Evolutionary conservation across 1,284 basidiomycete genomes (phyloP), one percentile per base, ranked within the genome.

Genomic region (Pholiota adiposa): DNA sequence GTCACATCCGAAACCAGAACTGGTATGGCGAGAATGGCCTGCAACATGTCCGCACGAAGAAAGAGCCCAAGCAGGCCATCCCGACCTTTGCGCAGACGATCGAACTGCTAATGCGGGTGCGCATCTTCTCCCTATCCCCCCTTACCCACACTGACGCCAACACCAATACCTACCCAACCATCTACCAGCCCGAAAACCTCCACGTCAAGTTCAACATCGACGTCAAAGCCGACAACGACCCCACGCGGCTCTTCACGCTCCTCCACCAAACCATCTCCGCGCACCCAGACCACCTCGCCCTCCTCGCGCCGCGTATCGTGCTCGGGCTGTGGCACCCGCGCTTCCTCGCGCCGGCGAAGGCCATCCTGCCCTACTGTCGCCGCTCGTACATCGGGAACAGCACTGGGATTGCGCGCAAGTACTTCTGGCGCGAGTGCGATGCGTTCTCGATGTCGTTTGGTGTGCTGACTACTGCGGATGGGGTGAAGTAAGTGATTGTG

Each of bases 151-250:
- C 34, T 12, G 1, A 77, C 57, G 56, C 54, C 54, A 33, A 38
- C 36, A 11, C 44, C 31, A 48, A 50, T 83, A 64, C 86, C 53
- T 54, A 18, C 41, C 21, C 38, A 23, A 36, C 31, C 38, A 57
- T 23, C 52, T 21, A 33, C 46, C 56, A 94, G 92, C 89, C 91
- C 33, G 92, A 93, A 73, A 95, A 96, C 75, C 80, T 76, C 21
- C 91, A 95, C 68, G 89, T 94, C 72, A 88, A 88, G 66, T 91
- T 98, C 72, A 94, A 97, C 74, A 86, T 98, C 61, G 96, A 98
- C 73, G 92, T 97, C 72, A 98, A 99, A 76, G 87, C 93, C 40
- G 90, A 95, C 70, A 98, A 97, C 72, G 87, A 97, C 68, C 96
- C 97, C 0, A 87, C 87, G 53, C 85, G 86, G 40, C 83, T 99